Evolutionary conservation across 2,329 filamentous ascomycete species (phyloP), one percentile per base, ranked within the genome.

Genomic region (Apiospora kogelbergensis): DNA sequence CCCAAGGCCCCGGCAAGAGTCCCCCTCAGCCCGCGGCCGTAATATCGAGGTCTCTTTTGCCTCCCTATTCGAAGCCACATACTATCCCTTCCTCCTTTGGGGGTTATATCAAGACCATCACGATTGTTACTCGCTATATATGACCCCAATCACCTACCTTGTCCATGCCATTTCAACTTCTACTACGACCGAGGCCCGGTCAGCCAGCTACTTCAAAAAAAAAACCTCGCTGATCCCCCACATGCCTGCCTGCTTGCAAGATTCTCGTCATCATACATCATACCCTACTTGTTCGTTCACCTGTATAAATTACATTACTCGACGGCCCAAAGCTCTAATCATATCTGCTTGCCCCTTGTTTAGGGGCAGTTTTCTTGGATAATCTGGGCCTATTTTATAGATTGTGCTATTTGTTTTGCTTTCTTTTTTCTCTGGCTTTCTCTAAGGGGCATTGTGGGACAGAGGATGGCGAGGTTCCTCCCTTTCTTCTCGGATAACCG

Each of bases 1-100:
- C 73, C 33, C 76, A 77, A 60, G 77, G 77, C 15, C 73, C 74
- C 7, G 74, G 76, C 40, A 71, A 69, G 63, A 69, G 67, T n/a
- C 63, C 65, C 63, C n/a, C 66, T 71, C n/a, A 71, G 68, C 45
- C 69, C 65, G 30, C 53, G 53, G 30, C 26, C n/a, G 30, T 60
- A 60, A 60, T 37, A 17, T 60, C 17, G 17, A 3, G 17, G 15
- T 26, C 22, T 26, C 30, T 37, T 11, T 11, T 17, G 13, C 24
- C 6, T 15, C 24, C 26, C 24, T 6, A n/a, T 37, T 37, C 30
- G 9, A 37, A 37, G 9, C 48, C 48, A 53, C 48, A 30, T 24
- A 53, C 42, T 45, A n/a, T 45, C n/a, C n/a, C 41, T 17, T 45
- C 63, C 15, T 41, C 37, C n/a, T 65, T 33, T 45, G 63, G 22